Evolutionary conservation across 1,284 basidiomycete species (phyloP).

Genomic region (Melanopsichium pennsylvanicum): DNA sequence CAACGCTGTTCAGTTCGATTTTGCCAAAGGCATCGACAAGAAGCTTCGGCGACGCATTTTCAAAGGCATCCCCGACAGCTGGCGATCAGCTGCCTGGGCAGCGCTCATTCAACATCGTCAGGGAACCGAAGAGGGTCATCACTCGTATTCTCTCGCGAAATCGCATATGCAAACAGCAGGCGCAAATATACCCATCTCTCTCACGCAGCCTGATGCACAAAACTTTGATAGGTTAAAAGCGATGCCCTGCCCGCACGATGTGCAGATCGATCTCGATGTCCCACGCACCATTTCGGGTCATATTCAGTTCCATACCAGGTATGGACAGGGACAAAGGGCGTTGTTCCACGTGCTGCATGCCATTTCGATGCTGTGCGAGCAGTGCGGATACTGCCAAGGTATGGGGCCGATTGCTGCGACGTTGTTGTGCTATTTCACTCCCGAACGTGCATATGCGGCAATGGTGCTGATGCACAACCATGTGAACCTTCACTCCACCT

Average conservation of each 20-base stretch:
- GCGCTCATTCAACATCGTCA: conserved; percentile 69
- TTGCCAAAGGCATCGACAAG: conserved; percentile 36
- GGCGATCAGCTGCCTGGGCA: conserved; percentile 92
- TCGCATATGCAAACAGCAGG: conserved; percentile 5
- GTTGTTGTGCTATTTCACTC: conserved; percentile 82
- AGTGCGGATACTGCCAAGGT: conserved; percentile 98
- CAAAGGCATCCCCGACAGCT: conserved; percentile 96
- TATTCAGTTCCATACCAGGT: conserved; percentile 91
- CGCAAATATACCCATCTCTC: conserved; percentile 1
- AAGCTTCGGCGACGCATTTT: conserved; percentile 76
- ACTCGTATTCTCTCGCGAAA: conserved; percentile 18
- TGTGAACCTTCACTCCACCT: conserved; percentile 87
- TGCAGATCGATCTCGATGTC: conserved; percentile 98
- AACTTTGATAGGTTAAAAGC: conserved; percentile 11
- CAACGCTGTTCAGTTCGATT: conserved; percentile 29
- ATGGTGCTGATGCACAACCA: conserved; percentile 77
- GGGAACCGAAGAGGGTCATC: conserved; percentile 69
- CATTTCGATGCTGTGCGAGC: conserved; percentile 81
- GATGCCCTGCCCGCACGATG: conserved; percentile 81
- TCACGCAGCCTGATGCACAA: not conserved
- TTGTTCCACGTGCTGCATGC: conserved; percentile 91
- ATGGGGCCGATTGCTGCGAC: conserved; percentile 98
- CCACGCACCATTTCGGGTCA: conserved; percentile 95
- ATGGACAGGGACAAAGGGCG: conserved; percentile 75
- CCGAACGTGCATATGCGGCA: conserved; percentile 77